Evolutionary conservation across 2,329 filamentous ascomycete species (phyloP), one percentile per base, ranked within the genome.

Genomic region (Plectosphaerella plurivora): DNA sequence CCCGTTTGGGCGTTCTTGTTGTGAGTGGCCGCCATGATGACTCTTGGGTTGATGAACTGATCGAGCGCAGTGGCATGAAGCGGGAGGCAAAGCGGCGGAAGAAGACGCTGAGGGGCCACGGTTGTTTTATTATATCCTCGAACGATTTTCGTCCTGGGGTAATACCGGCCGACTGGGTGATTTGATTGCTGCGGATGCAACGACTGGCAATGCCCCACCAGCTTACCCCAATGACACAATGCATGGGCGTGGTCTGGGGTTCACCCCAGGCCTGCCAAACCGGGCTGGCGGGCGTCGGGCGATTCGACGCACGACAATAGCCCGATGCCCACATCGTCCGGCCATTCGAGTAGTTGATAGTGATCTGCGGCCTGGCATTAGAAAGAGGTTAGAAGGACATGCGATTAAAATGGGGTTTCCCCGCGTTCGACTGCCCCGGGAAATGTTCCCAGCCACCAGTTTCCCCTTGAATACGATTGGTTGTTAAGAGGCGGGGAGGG

Each of bases 1-100:
- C 45, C 45, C 45, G 45, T 46, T 24, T 46, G 45, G 45, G 45
- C 45, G 45, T 33, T 46, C 45, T 46, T 46, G 45, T 46, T 46
- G 45, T 46, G 45, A 28, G 47, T 33, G 45, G 22, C 45, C 45
- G 45, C 45, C 45, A 46, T 46, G 45, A 46, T 46, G 45, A 46
- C 45, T 46, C 45, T 28, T 28, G 45, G 45, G 45, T 46, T 46
- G 45, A 46, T 46, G 45, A n/a, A n/a, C n/a, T n/a, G 45, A 46
- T 46, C 45, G 45, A 46, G 45, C 45, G 45, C 22, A 46, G 45
- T 46, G 45, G 45, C 45, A 46, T 46, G 45, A 33, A 46, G 45
- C 45, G 18, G 45, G 45, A 46, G 45, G 45, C 22, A 46, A n/a
- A 46, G 45, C 16, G 22, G 22, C 24, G 45, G 45, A 33, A 33